These are phyloP conservation scores for Linnemannia schmuckeri DNA, from an alignment of 192 early-diverging fungal genomes.

Conservation along the genomic window DNA sequence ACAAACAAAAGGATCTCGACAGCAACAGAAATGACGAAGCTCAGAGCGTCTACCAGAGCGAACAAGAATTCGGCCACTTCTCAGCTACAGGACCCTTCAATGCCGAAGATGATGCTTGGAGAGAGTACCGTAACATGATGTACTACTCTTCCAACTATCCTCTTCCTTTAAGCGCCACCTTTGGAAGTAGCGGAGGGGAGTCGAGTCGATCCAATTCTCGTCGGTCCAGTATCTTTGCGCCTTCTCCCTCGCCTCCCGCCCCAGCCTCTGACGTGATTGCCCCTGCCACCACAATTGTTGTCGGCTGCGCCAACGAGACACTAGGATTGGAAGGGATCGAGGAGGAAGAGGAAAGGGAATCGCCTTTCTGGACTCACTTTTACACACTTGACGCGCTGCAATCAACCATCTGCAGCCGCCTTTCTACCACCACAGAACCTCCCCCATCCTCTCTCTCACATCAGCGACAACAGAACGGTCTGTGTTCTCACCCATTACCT, in stretches of 20 bases:
- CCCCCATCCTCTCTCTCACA: neutral
- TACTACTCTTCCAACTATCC: neutral
- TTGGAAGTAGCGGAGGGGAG: neutral
- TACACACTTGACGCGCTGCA: conserved; percentile 13
- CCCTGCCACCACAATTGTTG: neutral
- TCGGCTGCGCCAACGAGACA: neutral
- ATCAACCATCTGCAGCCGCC: neutral
- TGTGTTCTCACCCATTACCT: neutral
- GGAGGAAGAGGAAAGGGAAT: neutral
- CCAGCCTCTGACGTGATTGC: too few species aligned
- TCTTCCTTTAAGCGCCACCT: too few species aligned
- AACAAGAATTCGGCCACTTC: neutral
- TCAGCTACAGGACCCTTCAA: neutral
- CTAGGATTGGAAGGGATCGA: neutral
- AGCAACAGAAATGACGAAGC: neutral
- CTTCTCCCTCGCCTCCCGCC: neutral
- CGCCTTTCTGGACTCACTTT: conserved; percentile 12
- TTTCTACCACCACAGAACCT: neutral
- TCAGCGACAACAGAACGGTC: neutral
- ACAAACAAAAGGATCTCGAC: neutral
- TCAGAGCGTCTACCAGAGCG: neutral
- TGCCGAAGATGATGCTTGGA: neutral
- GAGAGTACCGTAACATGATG: neutral
- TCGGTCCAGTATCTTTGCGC: neutral
- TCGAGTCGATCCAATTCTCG: conserved; percentile 23